Evolutionary conservation across 2,329 filamentous ascomycete species (phyloP).

Genomic region (Trichoderma brevicompactum): DNA sequence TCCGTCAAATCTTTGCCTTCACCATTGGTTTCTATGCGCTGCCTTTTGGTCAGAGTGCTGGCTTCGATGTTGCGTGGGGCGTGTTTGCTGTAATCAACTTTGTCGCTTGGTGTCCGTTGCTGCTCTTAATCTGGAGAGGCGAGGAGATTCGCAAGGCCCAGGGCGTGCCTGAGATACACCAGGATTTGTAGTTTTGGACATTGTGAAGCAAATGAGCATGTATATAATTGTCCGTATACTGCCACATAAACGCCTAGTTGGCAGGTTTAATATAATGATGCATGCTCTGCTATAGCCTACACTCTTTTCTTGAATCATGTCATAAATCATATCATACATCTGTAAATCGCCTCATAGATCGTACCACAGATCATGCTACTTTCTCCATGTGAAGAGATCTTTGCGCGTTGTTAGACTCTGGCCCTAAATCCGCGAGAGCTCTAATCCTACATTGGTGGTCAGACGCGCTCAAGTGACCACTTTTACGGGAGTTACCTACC

Average conservation of each 20-base stretch:
- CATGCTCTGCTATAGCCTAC: background rate
- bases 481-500: background rate
- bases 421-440: background rate
- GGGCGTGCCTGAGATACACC: slow-evolving; percentile 18
- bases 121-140: slow-evolving; percentile 5
- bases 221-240: background rate
- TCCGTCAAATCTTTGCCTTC: slow-evolving; percentile 22
- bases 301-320: background rate
- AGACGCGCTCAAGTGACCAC: slow-evolving; percentile 6
- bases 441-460: background rate
- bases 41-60: slow-evolving; percentile 13
- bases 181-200: background rate
- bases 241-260: background rate
- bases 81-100: slow-evolving; percentile 22
- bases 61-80: slow-evolving; percentile 16
- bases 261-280: slow-evolving; percentile 9
- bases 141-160: slow-evolving; percentile 16
- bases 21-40: slow-evolving; percentile 23
- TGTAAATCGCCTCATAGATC: background rate
- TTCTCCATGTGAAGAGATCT: background rate
- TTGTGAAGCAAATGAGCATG: background rate
- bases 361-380: background rate
- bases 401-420: background rate
- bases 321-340: slow-evolving; percentile 7
- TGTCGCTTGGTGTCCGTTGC: slow-evolving; percentile 3